Evolutionary conservation across 2,329 filamentous ascomycete genomes (phyloP).

Genomic region (Fusarium sp.): DNA sequence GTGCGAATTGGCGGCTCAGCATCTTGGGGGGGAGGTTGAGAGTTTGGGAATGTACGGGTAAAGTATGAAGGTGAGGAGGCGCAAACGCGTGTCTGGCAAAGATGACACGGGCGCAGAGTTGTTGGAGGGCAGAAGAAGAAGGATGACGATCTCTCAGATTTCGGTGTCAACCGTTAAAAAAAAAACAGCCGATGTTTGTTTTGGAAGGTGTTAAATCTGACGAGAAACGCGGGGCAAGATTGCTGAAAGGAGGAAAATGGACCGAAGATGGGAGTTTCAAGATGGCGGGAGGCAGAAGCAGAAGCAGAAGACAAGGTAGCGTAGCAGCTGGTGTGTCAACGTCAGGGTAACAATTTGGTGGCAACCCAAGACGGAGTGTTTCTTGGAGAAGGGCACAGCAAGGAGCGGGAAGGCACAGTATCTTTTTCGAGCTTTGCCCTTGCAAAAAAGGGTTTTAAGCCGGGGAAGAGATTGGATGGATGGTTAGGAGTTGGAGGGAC

Average conservation of each 20-base stretch:
- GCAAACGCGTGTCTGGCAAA: conserved; percentile 32
- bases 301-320: conserved; percentile 23
- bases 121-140: not conserved
- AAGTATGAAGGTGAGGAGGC: conserved; percentile 19
- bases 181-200: conserved; percentile 25
- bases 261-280: conserved; percentile 19
- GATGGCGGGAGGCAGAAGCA: conserved; percentile 24
- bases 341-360: conserved; percentile 36
- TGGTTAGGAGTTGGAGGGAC: conserved; percentile 42
- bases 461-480: conserved; percentile 34
- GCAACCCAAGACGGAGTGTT: conserved; percentile 37
- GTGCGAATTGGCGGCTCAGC: conserved; percentile 63
- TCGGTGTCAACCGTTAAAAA: conserved; percentile 27
- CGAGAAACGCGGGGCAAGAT: conserved; percentile 25
- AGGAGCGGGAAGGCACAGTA: conserved; percentile 35
- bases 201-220: conserved; percentile 19
- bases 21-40: conserved; percentile 51
- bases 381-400: too few species aligned
- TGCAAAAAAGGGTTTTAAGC: conserved; percentile 24
- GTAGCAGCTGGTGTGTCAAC: conserved; percentile 35
- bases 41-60: conserved; percentile 26
- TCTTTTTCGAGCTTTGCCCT: conserved; percentile 37
- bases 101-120: conserved; percentile 25
- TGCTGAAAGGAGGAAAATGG: conserved; percentile 29
- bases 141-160: conserved; percentile 24